Percentiles rank a stretch among this genome's conserved stretches.
These are phyloP conservation scores for Verticillium longisporum DNA, from an alignment of 2,329 filamentous ascomycete species.

Conservation along the genomic window DNA sequence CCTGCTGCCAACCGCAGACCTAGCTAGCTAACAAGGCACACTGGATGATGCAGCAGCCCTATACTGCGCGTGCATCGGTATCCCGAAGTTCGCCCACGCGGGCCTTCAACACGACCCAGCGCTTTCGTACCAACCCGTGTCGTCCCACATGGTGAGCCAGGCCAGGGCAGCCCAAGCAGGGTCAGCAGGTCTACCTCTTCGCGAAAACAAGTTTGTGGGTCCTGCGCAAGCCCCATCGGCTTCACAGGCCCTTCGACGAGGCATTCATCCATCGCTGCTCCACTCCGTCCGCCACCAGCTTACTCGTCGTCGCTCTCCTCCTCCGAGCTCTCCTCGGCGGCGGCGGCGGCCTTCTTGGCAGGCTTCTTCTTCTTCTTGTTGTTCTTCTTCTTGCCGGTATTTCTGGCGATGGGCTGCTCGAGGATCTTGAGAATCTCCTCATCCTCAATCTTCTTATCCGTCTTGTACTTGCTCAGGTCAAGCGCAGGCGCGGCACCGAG, in stretches of 20 bases:
- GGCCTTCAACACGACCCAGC: not conserved
- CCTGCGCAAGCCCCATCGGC: not conserved
- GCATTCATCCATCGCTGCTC: conserved; percentile 1
- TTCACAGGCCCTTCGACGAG: not conserved
- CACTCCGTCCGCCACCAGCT: not conserved
- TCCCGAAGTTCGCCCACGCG: not conserved
- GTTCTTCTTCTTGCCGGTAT: conserved; percentile 91
- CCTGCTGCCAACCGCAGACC: not conserved
- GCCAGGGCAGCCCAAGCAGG: not conserved
- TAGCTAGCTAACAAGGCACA: not conserved
- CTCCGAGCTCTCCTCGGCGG: conserved; percentile 18
- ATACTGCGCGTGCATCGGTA: not conserved
- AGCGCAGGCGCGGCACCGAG: conserved; percentile 69
- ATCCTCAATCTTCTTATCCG: conserved; percentile 96
- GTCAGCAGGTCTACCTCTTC: not conserved
- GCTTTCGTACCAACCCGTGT: not conserved
- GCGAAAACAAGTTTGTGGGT: not conserved
- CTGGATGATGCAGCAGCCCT: not conserved
- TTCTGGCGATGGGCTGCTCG: conserved; percentile 77
- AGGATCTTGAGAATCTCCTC: conserved; percentile 94
- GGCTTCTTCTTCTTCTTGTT: conserved; percentile 70
- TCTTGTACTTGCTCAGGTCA: conserved; percentile 78
- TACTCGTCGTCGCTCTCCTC: conserved; percentile 26
- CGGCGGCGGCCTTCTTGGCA: conserved; percentile 32
- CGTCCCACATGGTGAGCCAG: not conserved